Evolutionary conservation across 2,329 filamentous ascomycete species (phyloP).

Genomic region (Colletotrichum coccodes): DNA sequence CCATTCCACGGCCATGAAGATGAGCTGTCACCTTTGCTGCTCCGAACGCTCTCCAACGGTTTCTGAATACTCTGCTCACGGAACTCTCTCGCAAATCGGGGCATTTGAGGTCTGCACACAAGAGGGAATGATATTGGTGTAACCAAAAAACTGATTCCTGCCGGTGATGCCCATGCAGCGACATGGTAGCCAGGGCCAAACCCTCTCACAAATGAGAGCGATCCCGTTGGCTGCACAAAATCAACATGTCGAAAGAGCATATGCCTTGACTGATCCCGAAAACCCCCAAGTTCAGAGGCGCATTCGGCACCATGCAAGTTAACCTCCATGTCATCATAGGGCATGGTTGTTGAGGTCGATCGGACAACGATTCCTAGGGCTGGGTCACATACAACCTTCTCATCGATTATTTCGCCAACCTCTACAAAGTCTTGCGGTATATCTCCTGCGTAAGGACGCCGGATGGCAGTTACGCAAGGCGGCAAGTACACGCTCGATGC

Average conservation of each 20-base stretch:
- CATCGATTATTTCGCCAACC: not conserved
- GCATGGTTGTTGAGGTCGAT: slow-evolving; percentile 29
- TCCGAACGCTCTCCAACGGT: not conserved
- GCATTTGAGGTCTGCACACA: not conserved
- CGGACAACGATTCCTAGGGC: not conserved
- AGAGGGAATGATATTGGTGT: not conserved
- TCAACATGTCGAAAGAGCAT: not conserved
- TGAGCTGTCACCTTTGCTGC: slow-evolving; percentile 25
- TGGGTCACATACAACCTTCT: not conserved
- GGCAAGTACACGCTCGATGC: no score
- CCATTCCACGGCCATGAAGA: slow-evolving; percentile 21
- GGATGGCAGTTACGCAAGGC: no score
- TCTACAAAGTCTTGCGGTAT: not conserved
- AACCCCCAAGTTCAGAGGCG: not conserved
- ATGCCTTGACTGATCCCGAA: not conserved
- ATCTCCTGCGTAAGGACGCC: not conserved
- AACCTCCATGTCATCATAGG: slow-evolving; percentile 26
- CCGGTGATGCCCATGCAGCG: not conserved
- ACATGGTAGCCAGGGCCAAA: slow-evolving; percentile 21
- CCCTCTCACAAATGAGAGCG: slow-evolving; percentile 11
- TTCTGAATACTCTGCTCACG: not conserved
- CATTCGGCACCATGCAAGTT: slow-evolving; percentile 20
- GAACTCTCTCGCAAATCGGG: not conserved
- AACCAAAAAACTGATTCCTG: slow-evolving; percentile 3
- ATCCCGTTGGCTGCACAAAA: slow-evolving; percentile 5